Percentiles rank a stretch among this genome's conserved stretches.
Conservation (phyloP, 192 early-diverging fungal genomes). For the Backusella morwellensis region DNA sequence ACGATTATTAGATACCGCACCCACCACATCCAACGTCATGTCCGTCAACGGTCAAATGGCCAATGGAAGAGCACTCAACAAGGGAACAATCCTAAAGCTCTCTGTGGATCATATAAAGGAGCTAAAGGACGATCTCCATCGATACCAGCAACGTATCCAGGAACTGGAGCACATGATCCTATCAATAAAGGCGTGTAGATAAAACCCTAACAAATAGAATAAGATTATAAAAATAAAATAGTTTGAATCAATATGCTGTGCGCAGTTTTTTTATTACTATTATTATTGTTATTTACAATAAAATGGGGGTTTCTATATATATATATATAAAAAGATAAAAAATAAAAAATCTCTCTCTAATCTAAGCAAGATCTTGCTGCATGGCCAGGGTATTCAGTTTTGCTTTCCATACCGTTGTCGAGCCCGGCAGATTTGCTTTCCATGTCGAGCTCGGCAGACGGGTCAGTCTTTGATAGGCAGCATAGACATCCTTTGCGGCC, state of each 20-base stretch:
- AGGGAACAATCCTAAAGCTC: constrained; percentile 31
- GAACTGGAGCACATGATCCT: constrained; percentile 29
- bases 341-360: neutral
- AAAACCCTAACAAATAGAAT: constrained; percentile 9
- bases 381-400: constrained; percentile 7
- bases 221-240: neutral
- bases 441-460: too few relatives aligned
- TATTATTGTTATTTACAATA: neutral
- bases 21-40: constrained; percentile 30
- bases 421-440: neutral
- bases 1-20: constrained; percentile 28
- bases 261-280: too few relatives aligned
- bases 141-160: constrained; percentile 24
- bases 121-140: constrained; percentile 19
- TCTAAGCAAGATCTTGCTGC: neutral
- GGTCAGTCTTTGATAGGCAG: neutral
- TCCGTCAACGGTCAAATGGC: constrained; percentile 4
- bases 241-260: neutral
- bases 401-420: constrained; percentile 4
- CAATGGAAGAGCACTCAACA: constrained; percentile 31
- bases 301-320: neutral
- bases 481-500: neutral
- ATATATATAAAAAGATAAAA: neutral
- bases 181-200: neutral
- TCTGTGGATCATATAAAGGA: constrained; percentile 39